Percentiles rank a stretch among this genome's conserved stretches.
Evolutionary conservation across 192 early-diverging fungal species (phyloP).

Genomic region (Haplosporangium gracile): DNA sequence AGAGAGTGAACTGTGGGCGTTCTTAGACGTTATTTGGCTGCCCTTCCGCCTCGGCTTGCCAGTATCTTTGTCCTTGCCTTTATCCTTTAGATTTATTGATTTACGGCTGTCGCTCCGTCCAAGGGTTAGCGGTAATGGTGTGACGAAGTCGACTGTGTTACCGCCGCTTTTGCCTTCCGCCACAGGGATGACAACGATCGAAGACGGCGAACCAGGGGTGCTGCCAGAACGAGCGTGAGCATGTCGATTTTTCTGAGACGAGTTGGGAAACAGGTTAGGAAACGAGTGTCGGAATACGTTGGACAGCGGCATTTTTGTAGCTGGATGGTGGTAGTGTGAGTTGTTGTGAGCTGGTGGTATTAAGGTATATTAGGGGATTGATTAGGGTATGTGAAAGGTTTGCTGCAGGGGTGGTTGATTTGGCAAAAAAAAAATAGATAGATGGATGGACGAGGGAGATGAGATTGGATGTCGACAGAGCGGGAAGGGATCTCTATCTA

Average conservation of each 20-base stretch:
- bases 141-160: background rate
- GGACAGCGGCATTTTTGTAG: conserved; percentile 30
- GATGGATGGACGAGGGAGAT: background rate
- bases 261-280: conserved; percentile 24
- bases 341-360: background rate
- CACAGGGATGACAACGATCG: background rate
- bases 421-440: background rate
- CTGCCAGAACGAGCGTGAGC: conserved; percentile 1
- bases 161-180: background rate
- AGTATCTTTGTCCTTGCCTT: background rate
- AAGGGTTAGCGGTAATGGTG: background rate
- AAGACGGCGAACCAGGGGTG: background rate
- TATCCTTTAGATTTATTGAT: background rate
- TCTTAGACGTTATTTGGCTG: background rate
- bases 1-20: background rate
- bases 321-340: background rate
- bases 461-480: conserved; percentile 8
- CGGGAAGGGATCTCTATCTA: background rate
- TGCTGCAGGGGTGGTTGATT: background rate
- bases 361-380: conserved; percentile 1
- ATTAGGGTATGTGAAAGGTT: background rate
- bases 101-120: background rate
- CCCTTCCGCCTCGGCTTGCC: conserved; percentile 1
- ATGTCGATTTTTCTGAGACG: conserved; percentile 16
- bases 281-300: conserved; percentile 33